phyloP scores from a whole-genome alignment of 306 rosid species.

The Quercus parvula region DNA sequence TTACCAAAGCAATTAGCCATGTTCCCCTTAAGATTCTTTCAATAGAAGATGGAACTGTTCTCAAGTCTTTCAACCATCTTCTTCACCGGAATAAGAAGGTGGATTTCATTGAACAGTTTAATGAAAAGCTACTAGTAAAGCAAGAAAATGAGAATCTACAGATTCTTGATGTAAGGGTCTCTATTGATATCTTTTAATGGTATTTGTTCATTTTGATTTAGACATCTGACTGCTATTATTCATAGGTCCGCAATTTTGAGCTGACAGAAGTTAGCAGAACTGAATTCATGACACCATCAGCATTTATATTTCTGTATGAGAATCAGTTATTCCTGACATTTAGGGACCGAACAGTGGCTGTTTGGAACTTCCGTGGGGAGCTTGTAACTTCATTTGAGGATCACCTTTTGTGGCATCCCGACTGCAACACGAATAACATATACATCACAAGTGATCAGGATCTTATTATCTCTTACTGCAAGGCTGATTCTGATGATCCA shows the following conservation, averaged over 20 bases:
- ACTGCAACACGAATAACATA: constrained; percentile 96
- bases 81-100: constrained; percentile 97
- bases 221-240: constrained; percentile 28
- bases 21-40: constrained; percentile 97
- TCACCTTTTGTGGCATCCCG: constrained; percentile 99
- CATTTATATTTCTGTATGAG: constrained; percentile 93
- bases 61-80: constrained; percentile 93
- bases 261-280: constrained; percentile 84
- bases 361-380: constrained; percentile 99
- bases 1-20: constrained; percentile 75
- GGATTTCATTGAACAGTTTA: constrained; percentile 98
- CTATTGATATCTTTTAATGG: background rate
- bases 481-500: constrained; percentile 97
- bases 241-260: constrained; percentile 91
- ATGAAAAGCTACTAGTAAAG: constrained; percentile 98
- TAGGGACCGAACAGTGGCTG: constrained; percentile 94
- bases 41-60: constrained; percentile 98
- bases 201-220: constrained; percentile 10
- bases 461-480: constrained; percentile 98
- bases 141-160: constrained; percentile 98
- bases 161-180: constrained; percentile 81
- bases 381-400: constrained; percentile 99
- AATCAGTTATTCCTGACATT: constrained; percentile 92
- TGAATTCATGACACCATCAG: constrained; percentile 98
- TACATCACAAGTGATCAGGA: constrained; percentile 99